Evolutionary conservation across 371 early-diverging fungal species (phyloP), one percentile per base, ranked within the genome.

Genomic region (Batkoa obscura): DNA sequence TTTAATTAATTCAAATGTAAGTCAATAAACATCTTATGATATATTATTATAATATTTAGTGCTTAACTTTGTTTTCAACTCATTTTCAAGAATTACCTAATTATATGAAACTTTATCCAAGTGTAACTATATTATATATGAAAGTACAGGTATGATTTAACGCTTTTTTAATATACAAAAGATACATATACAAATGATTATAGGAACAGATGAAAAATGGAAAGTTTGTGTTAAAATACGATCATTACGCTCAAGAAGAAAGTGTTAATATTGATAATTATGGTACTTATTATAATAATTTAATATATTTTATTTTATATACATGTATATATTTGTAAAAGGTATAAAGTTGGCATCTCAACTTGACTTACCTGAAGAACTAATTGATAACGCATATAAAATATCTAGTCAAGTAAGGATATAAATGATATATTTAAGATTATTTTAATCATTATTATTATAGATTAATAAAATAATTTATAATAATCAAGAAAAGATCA

Each of bases 41-140:
- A 36, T 35, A 23, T 23, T 23, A 15, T 15, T 23, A 15, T 12
- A 42, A 3, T 12, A 8, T 33, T 3, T 55, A 79, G 75, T 75
- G 81, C 0, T 70, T 76, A 53, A 73, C 74, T 9, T 83, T 82
- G 57, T 75, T 86, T 62, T 78, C 78, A 2, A 83, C 87, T 0
- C 87, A 84, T 60, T 75, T 84, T 51, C 76, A 73, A 52, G 76
- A 78, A 52, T 64, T 83, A 1, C 69, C 79, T 1, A 45, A 50
- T 30, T 64, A 63, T 2, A 60, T 84, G 43, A 59, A 70, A 30
- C 63, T 66, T 0, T 80, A 78, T 59, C 77, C 80, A 8, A 83
- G 77, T 48, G 81, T 81, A 6, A 79, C 77, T 6, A 79, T 74
- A 39, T 63, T 83, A 43, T 81, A 80, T 43, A 67, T 83, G 31